phyloP scores from a whole-genome alignment of 1,284 basidiomycete species.

The Malassezia japonica region DNA sequence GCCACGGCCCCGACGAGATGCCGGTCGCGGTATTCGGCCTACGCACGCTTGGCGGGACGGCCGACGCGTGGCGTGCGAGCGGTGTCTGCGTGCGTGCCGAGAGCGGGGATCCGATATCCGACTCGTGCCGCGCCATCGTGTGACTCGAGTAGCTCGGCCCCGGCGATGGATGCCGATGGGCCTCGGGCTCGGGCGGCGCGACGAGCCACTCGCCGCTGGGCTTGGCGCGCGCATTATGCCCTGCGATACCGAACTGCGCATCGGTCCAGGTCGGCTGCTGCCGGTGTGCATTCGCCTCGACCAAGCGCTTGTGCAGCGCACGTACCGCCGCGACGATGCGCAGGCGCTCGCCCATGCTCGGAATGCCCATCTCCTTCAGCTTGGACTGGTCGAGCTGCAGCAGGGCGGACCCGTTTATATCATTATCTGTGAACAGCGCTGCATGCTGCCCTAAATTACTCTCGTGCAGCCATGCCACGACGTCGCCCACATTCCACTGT shows the following conservation, averaged over 20 bases:
- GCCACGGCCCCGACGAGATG: conserved; percentile 8
- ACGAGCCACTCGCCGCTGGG: neutral
- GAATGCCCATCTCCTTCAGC: conserved; percentile 46
- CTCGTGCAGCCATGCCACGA: conserved; percentile 31
- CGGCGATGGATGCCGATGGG: conserved; percentile 9
- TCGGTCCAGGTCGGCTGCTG: neutral
- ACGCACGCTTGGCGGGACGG: no score
- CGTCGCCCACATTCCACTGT: conserved; percentile 22
- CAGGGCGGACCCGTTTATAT: conserved; percentile 40
- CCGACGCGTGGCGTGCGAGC: neutral
- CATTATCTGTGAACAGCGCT: conserved; percentile 29
- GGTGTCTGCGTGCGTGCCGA: neutral
- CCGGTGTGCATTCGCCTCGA: conserved; percentile 15
- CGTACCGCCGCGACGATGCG: conserved; percentile 44
- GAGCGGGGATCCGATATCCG: no score
- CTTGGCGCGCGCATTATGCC: neutral
- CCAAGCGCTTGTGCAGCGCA: conserved; percentile 32
- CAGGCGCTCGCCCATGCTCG: conserved; percentile 39
- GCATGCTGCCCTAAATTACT: conserved; percentile 29
- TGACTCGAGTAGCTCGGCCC: conserved; percentile 25
- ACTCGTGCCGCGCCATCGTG: conserved; percentile 13
- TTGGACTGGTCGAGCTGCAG: conserved; percentile 37
- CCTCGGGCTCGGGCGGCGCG: conserved; percentile 15
- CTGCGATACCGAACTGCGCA: conserved; percentile 3
- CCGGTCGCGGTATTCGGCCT: conserved; percentile 36